Evolutionary conservation across 257 asterid species (phyloP), one percentile per base, ranked within the genome.

Genomic region (Gentiana dahurica): DNA sequence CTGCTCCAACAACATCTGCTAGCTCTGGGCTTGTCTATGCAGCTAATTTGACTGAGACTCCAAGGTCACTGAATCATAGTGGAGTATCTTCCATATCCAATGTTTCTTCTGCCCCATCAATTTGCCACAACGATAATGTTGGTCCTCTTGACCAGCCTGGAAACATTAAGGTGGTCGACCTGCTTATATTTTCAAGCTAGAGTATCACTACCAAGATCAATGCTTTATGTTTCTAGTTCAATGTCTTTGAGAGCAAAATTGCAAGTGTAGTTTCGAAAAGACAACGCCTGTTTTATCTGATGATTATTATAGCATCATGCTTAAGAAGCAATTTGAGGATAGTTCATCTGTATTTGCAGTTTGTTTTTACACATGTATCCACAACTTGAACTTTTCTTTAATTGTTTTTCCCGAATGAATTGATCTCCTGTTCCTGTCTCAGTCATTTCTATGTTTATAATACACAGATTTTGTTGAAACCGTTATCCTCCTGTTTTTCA

Each of bases 11-110:
- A 59, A 24, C 24, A 24, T 71, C 82, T 68, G 82, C 89, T 67
- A 83, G 69, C 73, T 81, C 97, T 55, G 91, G 82, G 61, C 77
- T 65, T 66, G 80, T 81, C 57, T 91, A 91, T 73, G 98, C 98
- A 60, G 98, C 98, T 73, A 87, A 87, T 77, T 59, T 79, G 82
- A 57, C 98, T 56, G 98, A 83, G 80, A 85, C 89, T 68, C 98
- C 98, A 60, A 85, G 97, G 75, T 85, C 96, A 60, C 57, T 79
- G 68, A 72, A 66, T 24, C 24, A 24, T 71, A 59, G 67, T 41
- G 94, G 92, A 73, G 71, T 74, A 37, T 78, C 85, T 73, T 74
- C 93, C 73, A 74, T 68, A 70, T 52, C 75, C 53, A 83, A 79
- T 63, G 71, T 83, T 63, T 63, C 83, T 71, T 68, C 62, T 66